Percentiles rank a stretch among this genome's conserved stretches.
These are phyloP conservation scores for Penicillium expansum DNA, from an alignment of 2,329 filamentous ascomycete genomes.

Conservation along the genomic window DNA sequence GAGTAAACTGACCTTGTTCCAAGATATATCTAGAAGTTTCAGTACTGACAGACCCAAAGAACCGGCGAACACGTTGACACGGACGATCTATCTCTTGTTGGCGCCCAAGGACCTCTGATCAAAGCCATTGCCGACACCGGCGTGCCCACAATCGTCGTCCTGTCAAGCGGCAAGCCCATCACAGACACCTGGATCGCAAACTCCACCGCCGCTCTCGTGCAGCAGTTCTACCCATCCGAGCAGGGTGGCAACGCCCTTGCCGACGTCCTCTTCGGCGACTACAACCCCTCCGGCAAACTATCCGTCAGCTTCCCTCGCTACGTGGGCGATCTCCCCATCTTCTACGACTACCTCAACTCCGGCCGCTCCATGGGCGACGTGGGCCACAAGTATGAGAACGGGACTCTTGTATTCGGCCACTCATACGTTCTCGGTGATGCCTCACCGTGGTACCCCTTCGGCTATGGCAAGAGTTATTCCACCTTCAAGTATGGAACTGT, in stretches of 20 bases:
- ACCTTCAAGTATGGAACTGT: constrained; percentile 55
- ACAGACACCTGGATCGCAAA: constrained; percentile 70
- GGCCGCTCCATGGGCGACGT: constrained; percentile 55
- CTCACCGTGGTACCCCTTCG: constrained; percentile 62
- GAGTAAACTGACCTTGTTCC: constrained; percentile 5
- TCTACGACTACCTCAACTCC: constrained; percentile 71
- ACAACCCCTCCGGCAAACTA: constrained; percentile 65
- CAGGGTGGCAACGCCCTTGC: constrained; percentile 66
- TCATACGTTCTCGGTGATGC: constrained; percentile 64
- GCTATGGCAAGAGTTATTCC: constrained; percentile 65
- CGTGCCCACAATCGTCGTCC: constrained; percentile 66
- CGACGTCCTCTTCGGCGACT: constrained; percentile 62
- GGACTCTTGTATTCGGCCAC: constrained; percentile 62
- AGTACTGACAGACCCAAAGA: constrained; percentile 11
- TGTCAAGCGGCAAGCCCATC: constrained; percentile 68
- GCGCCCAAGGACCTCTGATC: constrained; percentile 66
- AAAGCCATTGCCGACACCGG: constrained; percentile 65
- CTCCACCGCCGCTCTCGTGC: constrained; percentile 62
- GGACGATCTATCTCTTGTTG: constrained; percentile 62
- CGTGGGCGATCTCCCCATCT: constrained; percentile 65
- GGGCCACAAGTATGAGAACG: constrained; percentile 55
- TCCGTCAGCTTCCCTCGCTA: constrained; percentile 66
- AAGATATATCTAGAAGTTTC: background rate
- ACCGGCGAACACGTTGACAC: constrained; percentile 73
- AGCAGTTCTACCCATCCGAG: constrained; percentile 73